phyloP scores from a whole-genome alignment of 2,329 filamentous ascomycete species.

The Cytospora piceicola region DNA sequence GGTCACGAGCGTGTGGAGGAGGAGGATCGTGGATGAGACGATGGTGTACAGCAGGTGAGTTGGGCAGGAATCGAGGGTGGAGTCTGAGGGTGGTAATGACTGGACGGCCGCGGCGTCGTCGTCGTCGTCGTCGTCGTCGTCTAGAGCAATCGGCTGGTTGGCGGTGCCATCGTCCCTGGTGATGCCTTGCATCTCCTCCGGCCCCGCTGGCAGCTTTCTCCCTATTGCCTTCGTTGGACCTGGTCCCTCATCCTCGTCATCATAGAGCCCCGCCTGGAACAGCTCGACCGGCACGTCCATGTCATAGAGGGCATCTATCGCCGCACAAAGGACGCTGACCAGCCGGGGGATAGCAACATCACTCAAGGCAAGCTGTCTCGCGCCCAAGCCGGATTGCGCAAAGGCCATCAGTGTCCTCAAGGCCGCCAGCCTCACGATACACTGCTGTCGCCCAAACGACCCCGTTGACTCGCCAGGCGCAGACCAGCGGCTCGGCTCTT shows the following conservation, averaged over 20 bases:
- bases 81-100: not conserved
- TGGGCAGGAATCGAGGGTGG: conserved; percentile 28
- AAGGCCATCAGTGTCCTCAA: conserved; percentile 64
- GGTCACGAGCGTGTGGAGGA: conserved; percentile 59
- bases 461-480: conserved; percentile 36
- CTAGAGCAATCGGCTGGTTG: conserved; percentile 3
- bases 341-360: conserved; percentile 73
- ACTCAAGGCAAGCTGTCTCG: conserved; percentile 68
- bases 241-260: conserved; percentile 2
- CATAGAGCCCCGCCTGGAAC: conserved; percentile 1
- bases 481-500: conserved; percentile 56
- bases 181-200: conserved; percentile 16
- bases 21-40: conserved; percentile 51
- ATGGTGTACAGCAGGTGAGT: conserved; percentile 46
- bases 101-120: conserved; percentile 29
- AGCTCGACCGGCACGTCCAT: conserved; percentile 47
- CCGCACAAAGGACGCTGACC: conserved; percentile 63
- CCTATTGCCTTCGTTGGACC: not conserved
- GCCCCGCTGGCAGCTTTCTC: not conserved
- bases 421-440: conserved; percentile 49
- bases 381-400: conserved; percentile 64
- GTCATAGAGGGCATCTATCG: conserved; percentile 77
- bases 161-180: conserved; percentile 10
- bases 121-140: conserved; percentile 23
- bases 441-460: conserved; percentile 44